Base-by-base conservation (phyloP, 1,139 yeast species). In the Candida sp. region DNA sequence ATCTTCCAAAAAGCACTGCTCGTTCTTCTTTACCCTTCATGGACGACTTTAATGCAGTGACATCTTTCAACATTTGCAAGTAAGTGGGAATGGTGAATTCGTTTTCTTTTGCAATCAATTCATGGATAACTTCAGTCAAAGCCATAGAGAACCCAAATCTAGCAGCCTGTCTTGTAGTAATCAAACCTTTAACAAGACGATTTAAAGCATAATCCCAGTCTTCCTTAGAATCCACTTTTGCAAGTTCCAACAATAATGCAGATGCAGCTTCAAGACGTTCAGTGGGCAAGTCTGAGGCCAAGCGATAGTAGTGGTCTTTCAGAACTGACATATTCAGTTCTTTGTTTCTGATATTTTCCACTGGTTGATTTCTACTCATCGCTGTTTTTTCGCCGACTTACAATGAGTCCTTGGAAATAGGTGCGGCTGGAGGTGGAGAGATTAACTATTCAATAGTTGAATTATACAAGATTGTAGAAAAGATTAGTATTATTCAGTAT, bases 101-200 rank as follows among this genome's bases (percentile, higher is more conserved):
- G 11, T 52, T 53, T 1, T 53, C 38, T 9, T 59, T 58, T 5
- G 61, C 54, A 5, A 70, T 57, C n/a, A 77, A 62, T 42, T 79
- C 68, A 21, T 84, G 73, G 21, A 82, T 67, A 1, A 89, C 71
- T 61, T 93, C 98, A 1, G 93, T 81, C 38, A 93, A 68, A 35
- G 97, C 95, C 77, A 89, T 80, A 3, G 96, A 87, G 55, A 86
- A 91, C 2, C 99, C 99, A 36, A 87, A 67, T 45, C 97, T 70
- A 1, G 97, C 95, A 40, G 90, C 76, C 37, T 87, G 96, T 56
- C 95, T 78, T 19, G 90, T 78, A 9, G 96, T 86, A 7, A 88
- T 75, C 38, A 93, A 70, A 40, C 98, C 98, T 52, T 82, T 84
- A 46, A 88, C 75, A 47, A 93, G 71, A 56, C 98, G 76, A 48